Conservation (phyloP, 345 rosid genomes). For the Mallotus nudiflorus region DNA sequence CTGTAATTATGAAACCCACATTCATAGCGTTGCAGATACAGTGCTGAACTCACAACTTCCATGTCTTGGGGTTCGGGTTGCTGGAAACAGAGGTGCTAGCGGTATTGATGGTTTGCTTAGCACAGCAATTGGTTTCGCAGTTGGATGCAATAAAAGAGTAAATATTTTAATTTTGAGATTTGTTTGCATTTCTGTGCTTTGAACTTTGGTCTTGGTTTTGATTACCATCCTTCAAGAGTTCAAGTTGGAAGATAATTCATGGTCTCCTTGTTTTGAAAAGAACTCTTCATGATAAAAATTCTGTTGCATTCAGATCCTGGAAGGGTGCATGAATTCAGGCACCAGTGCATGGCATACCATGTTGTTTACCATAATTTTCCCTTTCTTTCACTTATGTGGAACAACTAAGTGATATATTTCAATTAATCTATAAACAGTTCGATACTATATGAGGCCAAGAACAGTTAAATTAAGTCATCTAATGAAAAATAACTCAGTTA, state of each 20-base stretch:
- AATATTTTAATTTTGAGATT: slow-evolving; percentile 20
- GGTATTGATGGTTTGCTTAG: slow-evolving; percentile 98
- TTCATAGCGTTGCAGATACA: slow-evolving; percentile 31
- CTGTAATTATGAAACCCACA: slow-evolving; percentile 34
- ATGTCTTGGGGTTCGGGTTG: slow-evolving; percentile 62
- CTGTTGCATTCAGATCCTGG: no score
- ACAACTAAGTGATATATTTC: neutral
- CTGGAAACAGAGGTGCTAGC: slow-evolving; percentile 98
- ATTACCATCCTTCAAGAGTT: neutral
- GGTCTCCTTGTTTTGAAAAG: neutral
- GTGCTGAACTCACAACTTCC: slow-evolving; percentile 48
- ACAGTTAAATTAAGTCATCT: neutral
- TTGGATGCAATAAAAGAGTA: slow-evolving; percentile 81
- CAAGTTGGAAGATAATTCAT: neutral
- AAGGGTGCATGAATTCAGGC: neutral
- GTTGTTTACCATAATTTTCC: neutral
- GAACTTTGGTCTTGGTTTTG: neutral
- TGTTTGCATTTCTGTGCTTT: neutral
- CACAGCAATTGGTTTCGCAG: slow-evolving; percentile 87
- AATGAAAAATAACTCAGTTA: neutral
- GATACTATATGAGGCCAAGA: neutral
- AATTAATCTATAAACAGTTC: neutral
- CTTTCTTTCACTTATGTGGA: no score
- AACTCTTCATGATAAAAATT: no score
- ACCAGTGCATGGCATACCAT: neutral